These are phyloP conservation scores for Fabrea salina DNA, from an alignment of 169 alveolate genomes.

Conservation along the genomic window DNA sequence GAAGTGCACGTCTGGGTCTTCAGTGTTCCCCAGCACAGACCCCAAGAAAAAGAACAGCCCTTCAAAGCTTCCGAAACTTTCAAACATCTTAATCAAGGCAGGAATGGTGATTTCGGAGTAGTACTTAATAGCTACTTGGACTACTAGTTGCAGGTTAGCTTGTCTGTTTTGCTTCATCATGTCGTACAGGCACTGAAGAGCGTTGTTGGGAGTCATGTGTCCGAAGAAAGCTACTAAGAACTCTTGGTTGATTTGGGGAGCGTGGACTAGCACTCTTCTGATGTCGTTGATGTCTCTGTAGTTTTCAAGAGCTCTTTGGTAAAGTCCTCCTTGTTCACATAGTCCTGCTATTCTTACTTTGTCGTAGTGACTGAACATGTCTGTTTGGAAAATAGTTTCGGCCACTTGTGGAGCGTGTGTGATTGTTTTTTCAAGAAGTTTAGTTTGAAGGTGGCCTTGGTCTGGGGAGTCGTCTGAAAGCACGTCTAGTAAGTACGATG, in stretches of 20 bases:
- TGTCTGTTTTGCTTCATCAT: conserved; percentile 87
- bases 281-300: conserved; percentile 92
- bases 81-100: conserved; percentile 88
- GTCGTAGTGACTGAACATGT: conserved; percentile 96
- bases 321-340: conserved; percentile 97
- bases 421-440: conserved; percentile 95
- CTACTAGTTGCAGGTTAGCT: conserved; percentile 78
- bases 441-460: conserved; percentile 97
- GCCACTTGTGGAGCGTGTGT: conserved; percentile 95
- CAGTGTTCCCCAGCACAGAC: conserved; percentile 81
- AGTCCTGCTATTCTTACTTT: conserved; percentile 93
- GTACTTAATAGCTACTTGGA: conserved; percentile 90
- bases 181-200: conserved; percentile 78
- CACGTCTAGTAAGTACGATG: conserved; percentile 96
- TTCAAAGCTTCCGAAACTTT: conserved; percentile 79
- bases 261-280: conserved; percentile 87
- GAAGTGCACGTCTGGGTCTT: conserved; percentile 89
- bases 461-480: conserved; percentile 95
- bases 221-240: conserved; percentile 59
- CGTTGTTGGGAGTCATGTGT: conserved; percentile 43
- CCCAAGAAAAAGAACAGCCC: conserved; percentile 86
- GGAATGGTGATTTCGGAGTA: conserved; percentile 87
- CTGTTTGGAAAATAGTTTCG: conserved; percentile 93
- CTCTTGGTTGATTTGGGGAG: conserved; percentile 30
- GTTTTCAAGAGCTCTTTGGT: conserved; percentile 95